Conservation (phyloP, 2,329 filamentous ascomycete genomes). For the Ascochyta rabiei region DNA sequence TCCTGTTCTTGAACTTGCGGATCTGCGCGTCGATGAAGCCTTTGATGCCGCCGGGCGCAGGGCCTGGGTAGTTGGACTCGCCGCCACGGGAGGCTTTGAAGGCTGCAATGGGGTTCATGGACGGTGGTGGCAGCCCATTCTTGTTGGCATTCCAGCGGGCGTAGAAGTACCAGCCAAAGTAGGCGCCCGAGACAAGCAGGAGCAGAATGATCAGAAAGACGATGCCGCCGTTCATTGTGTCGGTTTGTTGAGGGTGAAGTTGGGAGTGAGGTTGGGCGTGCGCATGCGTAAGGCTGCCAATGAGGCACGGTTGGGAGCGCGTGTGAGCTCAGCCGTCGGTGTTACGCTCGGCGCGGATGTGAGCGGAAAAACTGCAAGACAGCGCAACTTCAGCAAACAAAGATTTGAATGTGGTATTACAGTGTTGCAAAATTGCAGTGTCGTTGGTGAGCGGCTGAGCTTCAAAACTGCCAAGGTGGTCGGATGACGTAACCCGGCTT, state of each 20-base stretch:
- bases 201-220: conserved; percentile 77
- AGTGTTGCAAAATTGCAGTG: conserved; percentile 15
- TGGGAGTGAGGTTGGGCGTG: conserved; percentile 16
- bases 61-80: conserved; percentile 56
- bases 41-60: conserved; percentile 65
- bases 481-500: conserved; percentile 33
- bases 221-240: conserved; percentile 49
- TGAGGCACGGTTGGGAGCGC: conserved; percentile 8
- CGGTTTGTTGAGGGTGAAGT: conserved; percentile 21
- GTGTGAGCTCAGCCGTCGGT: conserved; percentile 9
- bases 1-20: conserved; percentile 67
- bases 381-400: neutral
- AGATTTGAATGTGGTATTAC: neutral
- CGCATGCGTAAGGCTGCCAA: conserved; percentile 20
- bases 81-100: conserved; percentile 57
- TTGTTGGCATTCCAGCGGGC: conserved; percentile 74
- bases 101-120: conserved; percentile 73
- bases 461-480: conserved; percentile 23
- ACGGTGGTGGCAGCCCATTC: conserved; percentile 76
- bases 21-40: conserved; percentile 76
- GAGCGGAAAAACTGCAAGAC: conserved; percentile 8
- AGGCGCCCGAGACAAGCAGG: conserved; percentile 65
- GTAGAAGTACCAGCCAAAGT: conserved; percentile 71
- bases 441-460: conserved; percentile 27
- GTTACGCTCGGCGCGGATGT: conserved; percentile 14